Conservation (phyloP, 2,329 filamentous ascomycete species). For the Sporothrix brasiliensis region DNA sequence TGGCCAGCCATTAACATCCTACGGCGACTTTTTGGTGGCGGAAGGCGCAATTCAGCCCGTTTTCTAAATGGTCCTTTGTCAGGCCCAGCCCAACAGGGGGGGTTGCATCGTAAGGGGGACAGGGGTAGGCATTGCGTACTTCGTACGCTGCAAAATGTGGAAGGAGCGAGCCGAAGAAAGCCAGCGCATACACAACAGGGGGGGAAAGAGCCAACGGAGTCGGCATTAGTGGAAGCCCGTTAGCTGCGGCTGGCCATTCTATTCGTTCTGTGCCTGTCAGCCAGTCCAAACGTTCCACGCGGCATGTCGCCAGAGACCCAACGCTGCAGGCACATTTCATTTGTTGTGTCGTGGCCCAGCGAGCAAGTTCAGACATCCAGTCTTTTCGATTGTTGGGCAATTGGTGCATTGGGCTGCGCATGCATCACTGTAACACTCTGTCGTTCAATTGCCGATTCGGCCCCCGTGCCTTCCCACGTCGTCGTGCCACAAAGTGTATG, state of each 20-base stretch:
- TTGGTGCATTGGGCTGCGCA: slow-evolving; percentile 3
- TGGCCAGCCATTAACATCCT: slow-evolving; percentile 17
- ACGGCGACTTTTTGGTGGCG: slow-evolving; percentile 17
- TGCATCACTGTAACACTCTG: neutral
- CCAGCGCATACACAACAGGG: slow-evolving; percentile 6
- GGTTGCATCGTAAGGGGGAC: slow-evolving; percentile 9
- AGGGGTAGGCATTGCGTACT: slow-evolving; percentile 12
- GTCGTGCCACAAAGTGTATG: slow-evolving; percentile 1
- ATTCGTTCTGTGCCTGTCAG: slow-evolving; percentile 13
- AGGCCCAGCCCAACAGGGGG: slow-evolving; percentile 8
- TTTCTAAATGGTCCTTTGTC: neutral
- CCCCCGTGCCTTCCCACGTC: slow-evolving; percentile 21
- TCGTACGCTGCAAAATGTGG: neutral
- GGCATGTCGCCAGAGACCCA: slow-evolving; percentile 31
- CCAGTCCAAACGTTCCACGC: slow-evolving; percentile 22
- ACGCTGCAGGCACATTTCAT: neutral
- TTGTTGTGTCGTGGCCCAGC: too few relatives aligned
- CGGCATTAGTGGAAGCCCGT: slow-evolving; percentile 3
- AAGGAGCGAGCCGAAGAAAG: slow-evolving; percentile 24
- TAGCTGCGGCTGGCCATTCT: neutral
- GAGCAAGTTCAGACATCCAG: too few relatives aligned
- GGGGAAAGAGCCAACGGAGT: neutral
- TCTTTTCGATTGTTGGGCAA: neutral
- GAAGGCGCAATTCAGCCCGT: slow-evolving; percentile 9
- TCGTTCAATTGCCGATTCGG: neutral